Percentiles rank a stretch among this genome's conserved stretches.
These are phyloP conservation scores for Polygonum maritimum DNA, from an alignment of 148 eudicot species.

Conservation along the genomic window DNA sequence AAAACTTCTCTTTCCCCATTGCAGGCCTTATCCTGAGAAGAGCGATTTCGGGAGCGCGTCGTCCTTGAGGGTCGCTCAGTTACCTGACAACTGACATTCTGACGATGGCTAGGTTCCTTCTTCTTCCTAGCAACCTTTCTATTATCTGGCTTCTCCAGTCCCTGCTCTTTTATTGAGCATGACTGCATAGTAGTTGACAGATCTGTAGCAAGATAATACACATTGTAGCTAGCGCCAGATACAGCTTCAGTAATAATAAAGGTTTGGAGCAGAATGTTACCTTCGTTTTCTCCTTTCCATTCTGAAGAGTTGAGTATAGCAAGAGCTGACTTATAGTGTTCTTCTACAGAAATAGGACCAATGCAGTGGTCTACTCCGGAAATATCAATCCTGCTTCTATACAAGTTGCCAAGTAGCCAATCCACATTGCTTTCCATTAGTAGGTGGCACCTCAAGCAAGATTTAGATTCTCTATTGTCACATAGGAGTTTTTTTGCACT, in stretches of 20 bases:
- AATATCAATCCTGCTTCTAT: slow-evolving; percentile 23
- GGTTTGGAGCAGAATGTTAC: background rate
- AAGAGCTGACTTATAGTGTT: slow-evolving; percentile 41
- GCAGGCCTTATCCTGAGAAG: slow-evolving; percentile 27
- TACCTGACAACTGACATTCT: slow-evolving; percentile 19
- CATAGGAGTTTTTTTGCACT: slow-evolving; percentile 39
- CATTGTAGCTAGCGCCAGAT: background rate
- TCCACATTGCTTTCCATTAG: slow-evolving; percentile 49
- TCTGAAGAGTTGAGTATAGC: slow-evolving; percentile 36
- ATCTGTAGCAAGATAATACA: background rate
- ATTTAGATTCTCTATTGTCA: slow-evolving; percentile 22
- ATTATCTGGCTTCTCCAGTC: slow-evolving; percentile 15
- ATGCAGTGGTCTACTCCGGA: slow-evolving; percentile 13
- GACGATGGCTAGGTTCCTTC: slow-evolving; percentile 31
- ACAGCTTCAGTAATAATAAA: slow-evolving; percentile 4
- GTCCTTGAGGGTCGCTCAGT: slow-evolving; percentile 28
- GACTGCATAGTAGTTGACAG: background rate
- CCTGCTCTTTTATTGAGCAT: slow-evolving; percentile 1
- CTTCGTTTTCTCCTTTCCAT: slow-evolving; percentile 27
- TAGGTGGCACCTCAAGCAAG: slow-evolving; percentile 58
- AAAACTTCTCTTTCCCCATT: slow-evolving; percentile 14
- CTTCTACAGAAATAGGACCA: slow-evolving; percentile 27
- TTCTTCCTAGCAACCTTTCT: slow-evolving; percentile 38
- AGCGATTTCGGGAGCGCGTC: slow-evolving; percentile 46
- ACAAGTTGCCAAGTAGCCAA: slow-evolving; percentile 58